phyloP scores from a whole-genome alignment of 192 early-diverging fungal genomes.

The Coemansia sp. region DNA sequence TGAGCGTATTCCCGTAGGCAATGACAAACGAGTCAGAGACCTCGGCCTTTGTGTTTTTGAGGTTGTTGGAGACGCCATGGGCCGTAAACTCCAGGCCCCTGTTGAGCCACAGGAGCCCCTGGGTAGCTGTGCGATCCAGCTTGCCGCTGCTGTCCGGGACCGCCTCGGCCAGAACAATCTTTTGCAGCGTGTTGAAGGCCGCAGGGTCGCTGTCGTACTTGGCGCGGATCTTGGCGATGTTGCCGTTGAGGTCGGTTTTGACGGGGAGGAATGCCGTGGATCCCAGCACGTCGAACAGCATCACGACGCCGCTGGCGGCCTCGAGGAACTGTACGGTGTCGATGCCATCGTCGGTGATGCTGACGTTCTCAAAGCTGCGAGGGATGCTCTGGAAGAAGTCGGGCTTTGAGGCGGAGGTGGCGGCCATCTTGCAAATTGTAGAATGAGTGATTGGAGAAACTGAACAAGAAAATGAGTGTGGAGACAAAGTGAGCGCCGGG shows the following conservation, averaged over 20 bases:
- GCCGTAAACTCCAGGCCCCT: slow-evolving; percentile 79
- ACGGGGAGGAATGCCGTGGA: slow-evolving; percentile 78
- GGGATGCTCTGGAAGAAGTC: slow-evolving; percentile 56
- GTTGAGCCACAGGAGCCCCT: slow-evolving; percentile 92
- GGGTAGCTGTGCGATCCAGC: slow-evolving; percentile 82
- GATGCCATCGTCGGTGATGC: slow-evolving; percentile 60
- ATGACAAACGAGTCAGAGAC: slow-evolving; percentile 68
- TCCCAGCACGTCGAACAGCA: slow-evolving; percentile 56
- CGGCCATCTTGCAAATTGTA: not conserved
- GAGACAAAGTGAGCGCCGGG: not conserved
- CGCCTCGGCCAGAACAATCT: slow-evolving; percentile 69
- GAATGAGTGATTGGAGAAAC: not conserved
- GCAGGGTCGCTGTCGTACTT: slow-evolving; percentile 65
- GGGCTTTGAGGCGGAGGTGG: slow-evolving; percentile 10
- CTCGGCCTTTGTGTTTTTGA: slow-evolving; percentile 56
- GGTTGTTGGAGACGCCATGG: slow-evolving; percentile 60
- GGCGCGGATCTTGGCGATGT: slow-evolving; percentile 71
- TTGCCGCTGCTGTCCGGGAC: no score
- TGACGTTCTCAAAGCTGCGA: slow-evolving; percentile 66
- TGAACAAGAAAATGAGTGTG: not conserved
- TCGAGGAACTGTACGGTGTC: slow-evolving; percentile 72
- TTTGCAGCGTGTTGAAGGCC: slow-evolving; percentile 75
- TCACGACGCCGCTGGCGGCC: slow-evolving; percentile 72
- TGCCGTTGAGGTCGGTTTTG: slow-evolving; percentile 88
- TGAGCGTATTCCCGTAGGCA: slow-evolving; percentile 68